phyloP scores from a whole-genome alignment of 768 basidiomycete genomes.

The Lepiota brunneoincarnata region DNA sequence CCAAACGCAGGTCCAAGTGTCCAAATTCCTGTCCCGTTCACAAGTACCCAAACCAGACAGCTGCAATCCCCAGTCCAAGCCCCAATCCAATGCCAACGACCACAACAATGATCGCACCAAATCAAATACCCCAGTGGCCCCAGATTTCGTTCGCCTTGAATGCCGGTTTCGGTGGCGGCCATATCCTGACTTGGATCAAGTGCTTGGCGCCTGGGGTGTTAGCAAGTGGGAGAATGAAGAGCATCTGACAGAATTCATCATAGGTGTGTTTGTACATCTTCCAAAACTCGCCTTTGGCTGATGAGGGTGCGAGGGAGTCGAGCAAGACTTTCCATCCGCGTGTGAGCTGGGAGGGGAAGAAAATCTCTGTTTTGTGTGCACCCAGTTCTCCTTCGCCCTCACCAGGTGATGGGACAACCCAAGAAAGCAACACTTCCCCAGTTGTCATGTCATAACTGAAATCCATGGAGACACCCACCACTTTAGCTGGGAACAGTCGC shows the following conservation, averaged over 20 bases:
- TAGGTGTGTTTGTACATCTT: slow-evolving; percentile 51
- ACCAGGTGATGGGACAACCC: slow-evolving; percentile 30
- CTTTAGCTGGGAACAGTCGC: slow-evolving; percentile 89
- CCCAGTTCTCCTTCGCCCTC: slow-evolving; percentile 7
- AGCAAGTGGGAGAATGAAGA: slow-evolving; percentile 58
- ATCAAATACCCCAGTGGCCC: slow-evolving; percentile 46
- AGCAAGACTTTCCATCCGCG: slow-evolving; percentile 58
- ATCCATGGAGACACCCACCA: slow-evolving; percentile 75
- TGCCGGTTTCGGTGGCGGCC: slow-evolving; percentile 41
- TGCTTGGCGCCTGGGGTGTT: slow-evolving; percentile 44
- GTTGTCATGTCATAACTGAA: slow-evolving; percentile 80
- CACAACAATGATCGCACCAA: slow-evolving; percentile 17
- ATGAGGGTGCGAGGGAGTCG: slow-evolving; percentile 38
- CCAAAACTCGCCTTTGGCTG: too few relatives aligned
- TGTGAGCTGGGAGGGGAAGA: slow-evolving; percentile 63
- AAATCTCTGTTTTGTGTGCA: slow-evolving; percentile 81
- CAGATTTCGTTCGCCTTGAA: slow-evolving; percentile 65
- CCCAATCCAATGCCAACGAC: slow-evolving; percentile 18
- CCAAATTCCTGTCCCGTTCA: neutral
- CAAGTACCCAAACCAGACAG: slow-evolving; percentile 1
- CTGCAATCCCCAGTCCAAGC: neutral
- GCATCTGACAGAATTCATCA: slow-evolving; percentile 68
- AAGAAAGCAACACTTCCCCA: slow-evolving; percentile 63
- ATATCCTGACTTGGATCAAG: slow-evolving; percentile 50
- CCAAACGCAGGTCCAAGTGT: too few relatives aligned